These are phyloP conservation scores for Chrysoporthe deuterocubensis DNA, from an alignment of 2,329 filamentous ascomycete genomes.

Conservation along the genomic window DNA sequence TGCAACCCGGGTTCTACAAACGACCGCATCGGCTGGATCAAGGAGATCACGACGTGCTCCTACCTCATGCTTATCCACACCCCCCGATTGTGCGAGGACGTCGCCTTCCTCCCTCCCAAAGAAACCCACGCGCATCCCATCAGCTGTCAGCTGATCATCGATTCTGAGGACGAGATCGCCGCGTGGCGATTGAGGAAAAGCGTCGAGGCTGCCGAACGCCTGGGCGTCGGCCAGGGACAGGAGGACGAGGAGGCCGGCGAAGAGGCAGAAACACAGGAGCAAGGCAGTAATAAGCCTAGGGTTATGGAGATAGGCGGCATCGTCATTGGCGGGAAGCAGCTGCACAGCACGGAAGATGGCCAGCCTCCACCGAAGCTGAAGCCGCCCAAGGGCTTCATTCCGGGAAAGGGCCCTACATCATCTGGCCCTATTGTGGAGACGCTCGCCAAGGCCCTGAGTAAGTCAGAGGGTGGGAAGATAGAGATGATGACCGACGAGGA, in stretches of 20 bases:
- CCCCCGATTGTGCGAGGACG: conserved; percentile 82
- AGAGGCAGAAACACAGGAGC: conserved; percentile 10
- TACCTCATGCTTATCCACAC: conserved; percentile 95
- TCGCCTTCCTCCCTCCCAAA: conserved; percentile 82
- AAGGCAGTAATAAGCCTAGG: conserved; percentile 28
- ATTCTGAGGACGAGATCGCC: conserved; percentile 52
- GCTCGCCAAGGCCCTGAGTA: conserved; percentile 49
- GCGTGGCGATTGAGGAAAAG: conserved; percentile 43
- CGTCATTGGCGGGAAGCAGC: conserved; percentile 54
- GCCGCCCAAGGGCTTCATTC: conserved; percentile 48
- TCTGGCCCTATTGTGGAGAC: conserved; percentile 44
- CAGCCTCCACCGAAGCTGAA: conserved; percentile 51
- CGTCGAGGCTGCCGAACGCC: conserved; percentile 43
- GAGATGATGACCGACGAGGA: conserved; percentile 67
- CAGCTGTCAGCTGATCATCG: conserved; percentile 72
- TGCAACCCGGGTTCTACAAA: conserved; percentile 75
- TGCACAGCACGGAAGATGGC: conserved; percentile 53
- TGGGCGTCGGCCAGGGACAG: conserved; percentile 33
- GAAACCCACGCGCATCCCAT: conserved; percentile 78
- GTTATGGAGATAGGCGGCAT: conserved; percentile 56
- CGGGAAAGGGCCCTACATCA: conserved; percentile 31
- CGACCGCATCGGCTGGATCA: conserved; percentile 88
- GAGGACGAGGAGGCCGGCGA: conserved; percentile 27
- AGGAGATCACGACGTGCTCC: conserved; percentile 87
- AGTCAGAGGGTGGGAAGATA: conserved; percentile 64